Evolutionary conservation across 352 stramenopile species (phyloP).

Genomic region (Globisporangium cederbergense): DNA sequence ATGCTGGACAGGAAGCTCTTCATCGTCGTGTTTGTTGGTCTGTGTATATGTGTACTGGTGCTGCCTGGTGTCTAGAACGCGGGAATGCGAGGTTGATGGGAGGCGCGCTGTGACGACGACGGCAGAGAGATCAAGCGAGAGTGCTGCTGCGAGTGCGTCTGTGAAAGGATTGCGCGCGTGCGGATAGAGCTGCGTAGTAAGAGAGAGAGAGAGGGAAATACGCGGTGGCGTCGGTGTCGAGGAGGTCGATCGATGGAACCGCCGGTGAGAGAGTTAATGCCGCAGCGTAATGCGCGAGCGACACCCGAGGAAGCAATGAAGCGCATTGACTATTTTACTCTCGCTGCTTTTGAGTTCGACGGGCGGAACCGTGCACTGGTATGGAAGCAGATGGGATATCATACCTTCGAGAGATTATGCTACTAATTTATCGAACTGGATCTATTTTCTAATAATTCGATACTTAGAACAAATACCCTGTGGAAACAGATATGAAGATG

Average conservation of each 20-base stretch:
- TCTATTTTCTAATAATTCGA: background rate
- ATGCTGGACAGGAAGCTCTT: conserved; percentile 22
- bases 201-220: too few relatives aligned
- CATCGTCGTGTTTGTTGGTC: background rate
- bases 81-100: background rate
- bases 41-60: background rate
- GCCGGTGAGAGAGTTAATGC: background rate
- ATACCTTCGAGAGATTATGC: background rate
- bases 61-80: background rate
- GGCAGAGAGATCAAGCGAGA: background rate
- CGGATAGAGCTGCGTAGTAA: background rate
- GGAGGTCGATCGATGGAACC: background rate
- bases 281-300: background rate
- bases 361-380: background rate
- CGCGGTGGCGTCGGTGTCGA: background rate
- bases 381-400: background rate
- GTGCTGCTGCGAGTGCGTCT: background rate
- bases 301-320: background rate
- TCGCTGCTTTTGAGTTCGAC: background rate
- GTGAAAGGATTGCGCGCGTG: background rate
- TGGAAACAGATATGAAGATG: background rate
- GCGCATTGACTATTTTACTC: background rate
- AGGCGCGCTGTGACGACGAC: background rate
- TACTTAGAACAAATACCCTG: background rate
- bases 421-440: too few relatives aligned